Evolutionary conservation across 2,329 filamentous ascomycete genomes (phyloP).

Genomic region (Chalaropsis thielavioides): DNA sequence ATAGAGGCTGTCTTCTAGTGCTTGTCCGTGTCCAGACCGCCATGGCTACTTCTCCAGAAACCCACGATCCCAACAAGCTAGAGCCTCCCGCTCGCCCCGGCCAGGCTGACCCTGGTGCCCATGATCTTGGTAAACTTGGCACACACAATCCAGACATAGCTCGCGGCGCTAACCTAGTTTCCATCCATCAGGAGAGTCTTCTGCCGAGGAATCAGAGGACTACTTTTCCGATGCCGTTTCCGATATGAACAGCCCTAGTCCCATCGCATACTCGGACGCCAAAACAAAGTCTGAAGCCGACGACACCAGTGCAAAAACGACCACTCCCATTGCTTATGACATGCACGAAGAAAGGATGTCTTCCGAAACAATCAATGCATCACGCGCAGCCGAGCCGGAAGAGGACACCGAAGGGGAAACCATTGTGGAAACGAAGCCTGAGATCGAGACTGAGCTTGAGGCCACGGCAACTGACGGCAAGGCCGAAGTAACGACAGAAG

Average conservation of each 20-base stretch:
- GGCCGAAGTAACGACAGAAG: not conserved
- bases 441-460: not conserved
- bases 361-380: slow-evolving; percentile 20
- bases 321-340: slow-evolving; percentile 42
- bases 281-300: slow-evolving; percentile 3
- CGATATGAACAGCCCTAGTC: slow-evolving; percentile 30
- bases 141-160: not conserved
- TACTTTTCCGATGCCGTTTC: slow-evolving; percentile 56
- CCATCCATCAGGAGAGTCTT: slow-evolving; percentile 10
- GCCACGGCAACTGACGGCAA: not conserved
- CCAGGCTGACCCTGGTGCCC: slow-evolving; percentile 42
- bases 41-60: not conserved
- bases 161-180: not conserved
- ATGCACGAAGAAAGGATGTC: slow-evolving; percentile 20
- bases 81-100: slow-evolving; percentile 6
- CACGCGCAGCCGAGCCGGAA: slow-evolving; percentile 12
- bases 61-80: slow-evolving; percentile 1
- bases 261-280: slow-evolving; percentile 38
- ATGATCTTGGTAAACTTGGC: slow-evolving; percentile 37
- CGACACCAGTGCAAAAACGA: slow-evolving; percentile 27
- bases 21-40: not conserved
- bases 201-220: slow-evolving; percentile 43
- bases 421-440: not conserved
- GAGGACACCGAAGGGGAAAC: slow-evolving; percentile 14
- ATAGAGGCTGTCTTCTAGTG: not conserved